Base-by-base conservation (phyloP, 495 filamentous ascomycete species). In the Penicillium canariense region DNA sequence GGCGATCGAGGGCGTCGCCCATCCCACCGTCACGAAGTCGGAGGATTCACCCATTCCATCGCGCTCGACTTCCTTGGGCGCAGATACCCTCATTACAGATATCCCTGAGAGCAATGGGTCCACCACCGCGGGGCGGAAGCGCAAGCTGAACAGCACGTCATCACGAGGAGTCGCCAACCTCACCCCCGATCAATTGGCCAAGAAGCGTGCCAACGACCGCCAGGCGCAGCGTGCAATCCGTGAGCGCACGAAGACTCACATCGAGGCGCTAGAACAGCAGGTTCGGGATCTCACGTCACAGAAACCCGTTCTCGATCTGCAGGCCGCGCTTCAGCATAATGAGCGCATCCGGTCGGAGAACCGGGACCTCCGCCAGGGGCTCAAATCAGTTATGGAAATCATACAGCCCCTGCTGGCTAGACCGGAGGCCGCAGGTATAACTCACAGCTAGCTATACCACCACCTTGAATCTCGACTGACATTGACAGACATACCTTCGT, bases 171-270 rank as follows among this genome's bases (percentile, higher is more conserved):
- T 91, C 17, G 84, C 85, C 48, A 89, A 85, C 53, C 80, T 90
- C 55, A 87, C 84, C 11, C 81, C 83, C n/a, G 79, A 84, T 22
- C 87, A 90, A 65, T 75, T 89, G 43, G 85, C 81, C 6, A 82
- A 87, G 63, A 96, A 96, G 70, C 81, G 91, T 50, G 89, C 88
- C 63, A 95, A 95, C 69, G 91, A 96, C 66, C 82, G 91, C 35
- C 88, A 92, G 70, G 91, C 91, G 15, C 91, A 96, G 68, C 82
- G 88, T 45, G 89, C 88, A 15, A 96, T 95, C 53, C 80, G 91
- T 14, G 86, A 89, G 60, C 79, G 91, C 52, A 95, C 87, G 10
- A 92, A 90, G 61, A 77, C 83, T 50, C 87, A 91, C 61, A 94
- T 95, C 56, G 88, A 91, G 48, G 76, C 71, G 18, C 76, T 96